Conservation (phyloP, 164 flowering plant genomes). For the Malania oleifera region DNA sequence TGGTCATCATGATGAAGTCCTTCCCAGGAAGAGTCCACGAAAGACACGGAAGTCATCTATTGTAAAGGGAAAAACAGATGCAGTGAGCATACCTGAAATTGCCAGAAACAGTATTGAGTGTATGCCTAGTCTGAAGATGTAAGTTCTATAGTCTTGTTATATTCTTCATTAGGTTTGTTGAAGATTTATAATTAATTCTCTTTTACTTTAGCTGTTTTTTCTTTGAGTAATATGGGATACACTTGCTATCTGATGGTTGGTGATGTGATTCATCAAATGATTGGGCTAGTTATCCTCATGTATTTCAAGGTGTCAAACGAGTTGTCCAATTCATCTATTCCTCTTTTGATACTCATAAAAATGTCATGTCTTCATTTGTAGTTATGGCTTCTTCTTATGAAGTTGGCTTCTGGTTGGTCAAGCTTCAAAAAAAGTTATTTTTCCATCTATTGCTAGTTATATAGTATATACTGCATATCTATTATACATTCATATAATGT, state of each 20-base stretch:
- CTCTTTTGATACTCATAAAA: background rate
- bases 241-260: background rate
- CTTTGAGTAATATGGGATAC: no score
- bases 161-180: background rate
- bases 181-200: background rate
- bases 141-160: constrained; percentile 3
- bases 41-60: constrained; percentile 24
- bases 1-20: constrained; percentile 3
- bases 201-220: background rate
- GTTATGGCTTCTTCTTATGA: no score
- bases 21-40: constrained; percentile 10
- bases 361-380: background rate
- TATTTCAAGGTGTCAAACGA: background rate
- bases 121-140: constrained; percentile 27
- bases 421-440: no score
- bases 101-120: constrained; percentile 18
- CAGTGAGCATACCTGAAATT: constrained; percentile 13
- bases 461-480: no score
- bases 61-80: constrained; percentile 8
- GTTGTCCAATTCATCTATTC: background rate
- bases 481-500: no score
- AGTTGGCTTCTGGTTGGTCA: no score
- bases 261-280: background rate
- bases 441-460: no score
- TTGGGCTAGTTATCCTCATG: background rate